These are phyloP conservation scores for Alnus rubra DNA, from an alignment of 306 rosid species.

Conservation along the genomic window DNA sequence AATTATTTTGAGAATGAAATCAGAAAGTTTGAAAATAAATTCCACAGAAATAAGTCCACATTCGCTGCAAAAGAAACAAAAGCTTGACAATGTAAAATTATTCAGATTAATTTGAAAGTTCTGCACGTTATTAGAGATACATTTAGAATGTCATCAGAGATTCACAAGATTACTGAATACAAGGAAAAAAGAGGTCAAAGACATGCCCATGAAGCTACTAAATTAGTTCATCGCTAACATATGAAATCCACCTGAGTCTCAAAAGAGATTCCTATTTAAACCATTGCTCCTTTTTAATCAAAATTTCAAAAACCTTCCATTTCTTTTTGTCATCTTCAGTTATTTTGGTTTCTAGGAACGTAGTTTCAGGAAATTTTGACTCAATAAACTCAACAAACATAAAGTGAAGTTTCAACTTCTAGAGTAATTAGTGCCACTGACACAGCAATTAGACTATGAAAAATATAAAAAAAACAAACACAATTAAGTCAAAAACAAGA, in stretches of 20 bases:
- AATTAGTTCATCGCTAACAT: background rate
- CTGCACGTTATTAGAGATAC: background rate
- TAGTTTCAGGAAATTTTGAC: background rate
- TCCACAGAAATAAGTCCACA: background rate
- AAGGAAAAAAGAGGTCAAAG: background rate
- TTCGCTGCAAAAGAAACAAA: background rate
- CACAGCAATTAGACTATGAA: background rate
- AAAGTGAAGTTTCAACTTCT: background rate
- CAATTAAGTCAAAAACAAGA: constrained; percentile 6
- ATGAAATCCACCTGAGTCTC: background rate
- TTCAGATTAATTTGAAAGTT: background rate
- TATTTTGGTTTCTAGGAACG: background rate
- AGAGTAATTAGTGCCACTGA: constrained; percentile 3
- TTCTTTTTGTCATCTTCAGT: background rate
- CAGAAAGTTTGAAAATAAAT: background rate
- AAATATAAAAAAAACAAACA: background rate
- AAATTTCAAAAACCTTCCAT: background rate
- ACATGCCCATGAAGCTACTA: background rate
- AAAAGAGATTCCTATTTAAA: background rate
- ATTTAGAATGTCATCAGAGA: background rate
- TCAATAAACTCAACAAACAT: background rate
- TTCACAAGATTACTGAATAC: background rate
- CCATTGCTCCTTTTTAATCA: background rate
- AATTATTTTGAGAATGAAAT: background rate
- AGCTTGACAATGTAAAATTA: background rate